Base-by-base conservation (phyloP, 371 early-diverging fungal species). In the Phascolomyces articulosus region DNA sequence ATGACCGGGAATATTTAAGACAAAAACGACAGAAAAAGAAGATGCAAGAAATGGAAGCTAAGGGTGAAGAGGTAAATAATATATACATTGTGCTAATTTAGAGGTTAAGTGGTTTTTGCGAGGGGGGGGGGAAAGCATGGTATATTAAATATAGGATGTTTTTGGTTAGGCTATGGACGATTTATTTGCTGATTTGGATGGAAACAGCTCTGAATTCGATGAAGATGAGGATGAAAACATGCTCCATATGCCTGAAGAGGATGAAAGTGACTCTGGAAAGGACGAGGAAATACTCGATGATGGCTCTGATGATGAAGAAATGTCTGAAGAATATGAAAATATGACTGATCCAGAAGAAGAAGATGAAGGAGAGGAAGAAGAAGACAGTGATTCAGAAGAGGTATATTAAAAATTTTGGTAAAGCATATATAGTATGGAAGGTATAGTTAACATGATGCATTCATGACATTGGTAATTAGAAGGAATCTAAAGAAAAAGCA, bases 1-100 rank as follows among this genome's bases (percentile, higher is more conserved):
- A 79, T 70, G 72, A 84, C 67, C 69, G 73, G 72, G 77, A 82
- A 63, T 77, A 85, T 73, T 67, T 71, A 40, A 71, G 69, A 60
- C 60, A 78, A 67, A 67, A 80, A 72, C 68, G 78, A 74, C 34
- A 74, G 69, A 44, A 75, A 73, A 71, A 71, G 63, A 63, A 63
- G 58, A 55, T 73, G 71, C 62, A 74, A 66, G 69, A 71, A 68
- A 57, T 74, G 69, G 72, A 72, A 58, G 78, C 78, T 60, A 11
- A 51, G 23, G 26, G 51, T n/a, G 74, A 75, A 77, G 29, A 74
- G 71, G 79, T 79, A 77, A 62, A 60, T 13, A 58, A 41, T 49
- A 65, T 60, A 26, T 38, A 16, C 27, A 38, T 27, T 26, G n/a
- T n/a, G n/a, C n/a, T n/a, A n/a, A n/a, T n/a, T n/a, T n/a, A n/a